Evolutionary conservation across 2,329 filamentous ascomycete species (phyloP).

Genomic region (Didymella glomerata): DNA sequence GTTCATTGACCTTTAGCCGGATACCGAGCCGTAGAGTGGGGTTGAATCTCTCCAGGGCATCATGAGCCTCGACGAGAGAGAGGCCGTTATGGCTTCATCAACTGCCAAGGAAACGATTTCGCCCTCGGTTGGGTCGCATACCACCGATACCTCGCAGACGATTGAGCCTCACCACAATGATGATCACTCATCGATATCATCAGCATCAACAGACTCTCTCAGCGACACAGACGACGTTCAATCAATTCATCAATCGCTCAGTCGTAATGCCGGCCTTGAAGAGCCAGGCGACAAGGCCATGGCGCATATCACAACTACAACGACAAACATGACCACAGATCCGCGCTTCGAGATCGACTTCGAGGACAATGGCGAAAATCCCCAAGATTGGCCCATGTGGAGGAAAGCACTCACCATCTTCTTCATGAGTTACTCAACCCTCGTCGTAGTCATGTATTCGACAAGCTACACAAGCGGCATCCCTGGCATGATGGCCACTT

Average conservation of each 20-base stretch:
- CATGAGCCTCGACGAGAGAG: slow-evolving; percentile 23
- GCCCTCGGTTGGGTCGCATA: slow-evolving; percentile 8
- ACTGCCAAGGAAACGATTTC: slow-evolving; percentile 15
- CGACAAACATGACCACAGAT: slow-evolving; percentile 53
- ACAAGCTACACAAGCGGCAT: slow-evolving; percentile 80
- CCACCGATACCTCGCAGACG: neutral
- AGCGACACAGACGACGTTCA: slow-evolving; percentile 34
- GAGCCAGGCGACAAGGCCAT: slow-evolving; percentile 37
- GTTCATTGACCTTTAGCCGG: slow-evolving; percentile 3
- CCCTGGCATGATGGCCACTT: slow-evolving; percentile 73
- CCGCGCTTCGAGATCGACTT: slow-evolving; percentile 79
- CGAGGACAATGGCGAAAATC: slow-evolving; percentile 66
- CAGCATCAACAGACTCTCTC: slow-evolving; percentile 36
- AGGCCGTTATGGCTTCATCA: slow-evolving; percentile 15
- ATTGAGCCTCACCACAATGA: slow-evolving; percentile 22
- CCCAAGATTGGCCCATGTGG: slow-evolving; percentile 71
- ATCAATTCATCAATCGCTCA: slow-evolving; percentile 47
- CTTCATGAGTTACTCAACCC: slow-evolving; percentile 66
- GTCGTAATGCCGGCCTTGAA: slow-evolving; percentile 45
- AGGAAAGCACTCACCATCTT: slow-evolving; percentile 65
- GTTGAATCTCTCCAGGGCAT: neutral
- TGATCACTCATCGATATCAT: slow-evolving; percentile 36
- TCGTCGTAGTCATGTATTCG: slow-evolving; percentile 66
- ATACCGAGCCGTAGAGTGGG: slow-evolving; percentile 5
- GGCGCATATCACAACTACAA: slow-evolving; percentile 38